phyloP scores from a whole-genome alignment of 2,329 filamentous ascomycete species.

The Cercospora canescens region DNA sequence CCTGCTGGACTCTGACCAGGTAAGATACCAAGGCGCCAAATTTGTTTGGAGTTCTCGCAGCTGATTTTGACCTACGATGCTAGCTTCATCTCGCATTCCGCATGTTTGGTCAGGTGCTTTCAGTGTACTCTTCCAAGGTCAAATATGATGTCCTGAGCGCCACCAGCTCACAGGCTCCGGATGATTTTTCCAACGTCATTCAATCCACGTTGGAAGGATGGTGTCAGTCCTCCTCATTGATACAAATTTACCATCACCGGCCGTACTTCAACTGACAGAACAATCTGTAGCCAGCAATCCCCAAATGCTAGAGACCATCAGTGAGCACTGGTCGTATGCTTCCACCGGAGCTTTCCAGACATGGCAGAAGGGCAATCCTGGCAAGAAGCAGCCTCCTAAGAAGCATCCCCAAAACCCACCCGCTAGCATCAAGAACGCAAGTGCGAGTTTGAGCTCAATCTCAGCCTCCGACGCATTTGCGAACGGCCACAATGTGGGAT shows the following conservation, averaged over 20 bases:
- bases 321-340: not conserved
- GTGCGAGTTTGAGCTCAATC: no score
- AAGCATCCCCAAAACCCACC: not conserved
- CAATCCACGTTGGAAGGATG: not conserved
- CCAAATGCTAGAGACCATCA: not conserved
- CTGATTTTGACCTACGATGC: not conserved
- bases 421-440: not conserved
- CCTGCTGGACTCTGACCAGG: not conserved
- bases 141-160: not conserved
- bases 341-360: not conserved
- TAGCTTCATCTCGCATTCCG: not conserved
- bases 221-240: not conserved
- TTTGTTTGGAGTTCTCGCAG: no score
- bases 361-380: not conserved
- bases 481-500: not conserved
- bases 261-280: not conserved
- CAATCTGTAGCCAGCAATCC: not conserved
- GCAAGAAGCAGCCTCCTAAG: not conserved
- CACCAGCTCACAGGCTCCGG: not conserved
- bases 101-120: not conserved
- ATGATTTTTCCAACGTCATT: not conserved
- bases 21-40: not conserved
- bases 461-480: not conserved
- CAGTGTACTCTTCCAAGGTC: not conserved
- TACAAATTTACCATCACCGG: not conserved